Conservation (phyloP, 805 yeast genomes). For the Saccharomyces paradoxus region DNA sequence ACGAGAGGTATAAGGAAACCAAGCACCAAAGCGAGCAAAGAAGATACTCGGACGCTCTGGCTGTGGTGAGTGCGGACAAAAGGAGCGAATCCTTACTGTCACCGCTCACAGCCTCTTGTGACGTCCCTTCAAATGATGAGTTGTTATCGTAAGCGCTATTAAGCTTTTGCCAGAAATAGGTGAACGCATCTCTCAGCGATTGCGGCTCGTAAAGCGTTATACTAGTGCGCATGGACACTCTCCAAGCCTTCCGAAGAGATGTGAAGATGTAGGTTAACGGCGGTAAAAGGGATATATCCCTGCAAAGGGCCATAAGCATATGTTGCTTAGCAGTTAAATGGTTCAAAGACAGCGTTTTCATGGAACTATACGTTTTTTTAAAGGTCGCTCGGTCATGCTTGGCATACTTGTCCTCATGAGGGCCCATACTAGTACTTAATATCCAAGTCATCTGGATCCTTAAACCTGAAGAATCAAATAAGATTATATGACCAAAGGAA, state of each 20-base stretch:
- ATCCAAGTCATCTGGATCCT: neutral
- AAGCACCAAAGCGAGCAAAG: slow-evolving; percentile 88
- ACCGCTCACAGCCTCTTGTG: neutral
- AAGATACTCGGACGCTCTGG: slow-evolving; percentile 68
- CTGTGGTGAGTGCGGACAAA: slow-evolving; percentile 39
- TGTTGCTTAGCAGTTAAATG: slow-evolving; percentile 71
- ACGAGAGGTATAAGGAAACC: slow-evolving; percentile 78
- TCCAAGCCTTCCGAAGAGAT: slow-evolving; percentile 31
- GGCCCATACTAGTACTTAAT: neutral
- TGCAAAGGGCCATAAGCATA: slow-evolving; percentile 63
- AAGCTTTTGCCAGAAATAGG: slow-evolving; percentile 15
- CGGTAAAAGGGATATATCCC: slow-evolving; percentile 69
- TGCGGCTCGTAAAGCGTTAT: slow-evolving; percentile 20
- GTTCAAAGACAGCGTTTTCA: slow-evolving; percentile 59
- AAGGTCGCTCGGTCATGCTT: slow-evolving; percentile 11
- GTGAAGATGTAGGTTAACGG: slow-evolving; percentile 47
- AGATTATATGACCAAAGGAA: neutral
- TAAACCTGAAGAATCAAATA: neutral
- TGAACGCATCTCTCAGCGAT: slow-evolving; percentile 16
- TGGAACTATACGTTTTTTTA: slow-evolving; percentile 19
- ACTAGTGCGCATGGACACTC: slow-evolving; percentile 13
- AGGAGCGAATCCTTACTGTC: slow-evolving; percentile 10
- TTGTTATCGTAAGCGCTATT: slow-evolving; percentile 18
- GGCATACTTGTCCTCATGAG: slow-evolving; percentile 18
- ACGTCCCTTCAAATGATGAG: slow-evolving; percentile 8